phyloP scores from a whole-genome alignment of 495 filamentous ascomycete genomes.

The Aspergillus olivimuriae region DNA sequence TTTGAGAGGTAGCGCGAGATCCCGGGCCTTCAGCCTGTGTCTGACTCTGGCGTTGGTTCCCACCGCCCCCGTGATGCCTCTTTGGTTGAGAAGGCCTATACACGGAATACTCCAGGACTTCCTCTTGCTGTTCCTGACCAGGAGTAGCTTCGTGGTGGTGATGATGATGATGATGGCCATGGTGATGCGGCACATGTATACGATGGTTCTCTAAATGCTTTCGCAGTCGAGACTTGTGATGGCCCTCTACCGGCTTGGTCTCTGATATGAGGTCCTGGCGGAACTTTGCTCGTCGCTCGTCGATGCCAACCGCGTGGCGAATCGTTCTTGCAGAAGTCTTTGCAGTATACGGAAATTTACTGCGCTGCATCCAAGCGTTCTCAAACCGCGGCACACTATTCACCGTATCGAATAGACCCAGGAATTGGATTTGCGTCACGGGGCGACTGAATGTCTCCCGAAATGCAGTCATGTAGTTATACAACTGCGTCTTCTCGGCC shows the following conservation, averaged over 20 bases:
- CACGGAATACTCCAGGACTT: slow-evolving; percentile 4
- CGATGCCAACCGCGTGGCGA: slow-evolving; percentile 60
- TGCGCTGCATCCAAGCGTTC: slow-evolving; percentile 64
- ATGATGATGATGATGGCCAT: neutral
- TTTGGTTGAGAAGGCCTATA: too few relatives aligned
- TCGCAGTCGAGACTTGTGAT: neutral
- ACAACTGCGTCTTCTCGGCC: slow-evolving; percentile 47
- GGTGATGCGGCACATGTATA: neutral
- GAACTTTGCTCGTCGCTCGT: slow-evolving; percentile 56
- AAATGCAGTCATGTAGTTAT: slow-evolving; percentile 58
- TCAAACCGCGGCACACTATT: slow-evolving; percentile 69
- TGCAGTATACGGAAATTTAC: slow-evolving; percentile 64
- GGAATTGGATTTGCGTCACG: slow-evolving; percentile 46
- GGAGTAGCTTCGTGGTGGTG: too few relatives aligned
- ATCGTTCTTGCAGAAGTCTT: slow-evolving; percentile 49
- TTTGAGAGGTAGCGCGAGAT: too few relatives aligned
- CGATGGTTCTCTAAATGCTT: neutral
- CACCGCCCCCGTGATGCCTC: too few relatives aligned
- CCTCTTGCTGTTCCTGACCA: neutral
- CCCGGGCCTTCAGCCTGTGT: too few relatives aligned
- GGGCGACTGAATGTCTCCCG: slow-evolving; percentile 67
- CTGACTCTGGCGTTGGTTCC: too few relatives aligned
- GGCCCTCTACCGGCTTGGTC: slow-evolving; percentile 12
- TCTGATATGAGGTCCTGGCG: slow-evolving; percentile 61
- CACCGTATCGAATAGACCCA: slow-evolving; percentile 34